phyloP scores from a whole-genome alignment of 768 basidiomycete species.

The Tephrocybe sp. region DNA sequence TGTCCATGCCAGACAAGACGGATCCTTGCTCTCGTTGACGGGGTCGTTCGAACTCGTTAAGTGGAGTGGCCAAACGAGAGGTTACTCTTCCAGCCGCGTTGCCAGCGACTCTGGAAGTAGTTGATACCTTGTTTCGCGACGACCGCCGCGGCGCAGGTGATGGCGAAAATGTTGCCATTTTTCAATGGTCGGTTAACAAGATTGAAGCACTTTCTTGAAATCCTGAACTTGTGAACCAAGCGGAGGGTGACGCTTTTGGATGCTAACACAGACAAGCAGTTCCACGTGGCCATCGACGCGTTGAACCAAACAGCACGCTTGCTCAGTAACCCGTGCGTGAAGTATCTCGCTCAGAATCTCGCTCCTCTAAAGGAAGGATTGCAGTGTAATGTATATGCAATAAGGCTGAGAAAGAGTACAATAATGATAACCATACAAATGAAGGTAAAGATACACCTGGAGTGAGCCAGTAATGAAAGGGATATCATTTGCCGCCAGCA shows the following conservation, averaged over 20 bases:
- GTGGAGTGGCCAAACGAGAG: conserved; percentile 46
- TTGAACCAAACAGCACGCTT: no score
- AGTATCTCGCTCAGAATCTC: no score
- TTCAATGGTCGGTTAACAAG: neutral
- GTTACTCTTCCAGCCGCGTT: conserved; percentile 24
- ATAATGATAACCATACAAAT: conserved; percentile 15
- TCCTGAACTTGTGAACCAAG: no score
- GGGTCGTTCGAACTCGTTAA: conserved; percentile 13
- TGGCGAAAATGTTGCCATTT: conserved; percentile 62
- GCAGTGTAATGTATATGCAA: no score
- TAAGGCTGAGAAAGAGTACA: conserved; percentile 14
- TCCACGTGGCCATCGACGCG: neutral
- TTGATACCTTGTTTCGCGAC: conserved; percentile 30
- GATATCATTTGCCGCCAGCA: conserved; percentile 42
- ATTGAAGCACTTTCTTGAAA: no score
- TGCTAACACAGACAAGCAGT: conserved; percentile 10
- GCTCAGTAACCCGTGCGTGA: no score
- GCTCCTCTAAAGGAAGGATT: no score
- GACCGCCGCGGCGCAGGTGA: conserved; percentile 62
- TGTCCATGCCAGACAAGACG: conserved; percentile 60
- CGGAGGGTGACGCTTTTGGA: neutral
- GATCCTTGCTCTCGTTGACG: conserved; percentile 32
- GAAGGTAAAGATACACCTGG: conserved; percentile 10
- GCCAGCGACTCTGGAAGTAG: conserved; percentile 26
- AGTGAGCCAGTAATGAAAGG: neutral